A percentile compares a stretch with the other conserved stretches of the same genome.
Conservation (phyloP, 1,139 yeast species). For the Hemisphaericaspora xylofermentans region DNA sequence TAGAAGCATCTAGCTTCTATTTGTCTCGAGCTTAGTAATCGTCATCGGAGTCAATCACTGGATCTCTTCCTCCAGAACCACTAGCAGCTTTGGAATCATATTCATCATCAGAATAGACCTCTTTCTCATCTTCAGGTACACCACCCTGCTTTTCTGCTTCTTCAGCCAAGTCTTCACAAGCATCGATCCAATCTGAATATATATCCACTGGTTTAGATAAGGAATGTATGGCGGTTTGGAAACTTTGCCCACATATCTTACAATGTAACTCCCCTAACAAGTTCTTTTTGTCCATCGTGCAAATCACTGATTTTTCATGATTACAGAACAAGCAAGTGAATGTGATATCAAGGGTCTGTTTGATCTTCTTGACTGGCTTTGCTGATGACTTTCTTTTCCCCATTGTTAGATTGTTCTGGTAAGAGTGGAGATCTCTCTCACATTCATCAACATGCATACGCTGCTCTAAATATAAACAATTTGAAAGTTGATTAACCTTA, state of each 20-base stretch:
- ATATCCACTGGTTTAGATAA: constrained; percentile 89
- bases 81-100: constrained; percentile 18
- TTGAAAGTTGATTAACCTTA: too few relatives aligned
- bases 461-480: too few relatives aligned
- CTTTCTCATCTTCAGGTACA: constrained; percentile 18
- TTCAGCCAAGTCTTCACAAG: constrained; percentile 92
- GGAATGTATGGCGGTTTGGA: constrained; percentile 85
- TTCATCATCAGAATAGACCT: constrained; percentile 42
- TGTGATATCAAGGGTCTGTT: constrained; percentile 77
- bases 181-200: constrained; percentile 98
- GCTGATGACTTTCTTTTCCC: constrained; percentile 87
- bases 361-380: constrained; percentile 77
- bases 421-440: background rate
- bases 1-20: background rate
- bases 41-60: constrained; percentile 29
- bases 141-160: constrained; percentile 42
- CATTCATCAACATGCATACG: too few relatives aligned
- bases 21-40: constrained; percentile 17
- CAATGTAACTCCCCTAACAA: constrained; percentile 85
- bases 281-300: constrained; percentile 83
- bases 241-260: constrained; percentile 92
- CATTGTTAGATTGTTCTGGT: constrained; percentile 48
- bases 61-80: constrained; percentile 15
- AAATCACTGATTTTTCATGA: constrained; percentile 89
- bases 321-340: constrained; percentile 94